phyloP scores from a whole-genome alignment of 2,329 filamentous ascomycete genomes.

The Colletotrichum siamense region DNA sequence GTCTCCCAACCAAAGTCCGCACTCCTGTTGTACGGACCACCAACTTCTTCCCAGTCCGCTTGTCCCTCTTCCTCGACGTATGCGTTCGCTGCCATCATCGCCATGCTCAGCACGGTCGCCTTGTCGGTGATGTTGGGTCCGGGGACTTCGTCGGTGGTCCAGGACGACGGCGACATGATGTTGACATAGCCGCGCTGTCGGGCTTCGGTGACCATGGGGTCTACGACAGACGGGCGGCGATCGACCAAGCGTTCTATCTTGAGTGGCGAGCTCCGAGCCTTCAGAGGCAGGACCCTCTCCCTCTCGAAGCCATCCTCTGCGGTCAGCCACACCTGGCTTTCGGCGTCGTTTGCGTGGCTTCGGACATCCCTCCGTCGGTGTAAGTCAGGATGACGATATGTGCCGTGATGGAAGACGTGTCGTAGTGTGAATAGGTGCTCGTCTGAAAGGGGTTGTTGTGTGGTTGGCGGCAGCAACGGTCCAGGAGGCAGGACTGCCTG shows the following conservation, averaged over 20 bases:
- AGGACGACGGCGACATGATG: conserved; percentile 74
- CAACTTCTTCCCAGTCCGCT: conserved; percentile 84
- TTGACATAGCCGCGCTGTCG: conserved; percentile 72
- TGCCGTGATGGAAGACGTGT: conserved; percentile 93
- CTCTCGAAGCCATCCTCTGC: conserved; percentile 62
- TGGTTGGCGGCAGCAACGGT: conserved; percentile 43
- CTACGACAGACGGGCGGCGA: conserved; percentile 76
- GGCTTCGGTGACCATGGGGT: conserved; percentile 77
- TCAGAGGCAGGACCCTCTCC: conserved; percentile 57
- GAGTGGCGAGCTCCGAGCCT: conserved; percentile 67
- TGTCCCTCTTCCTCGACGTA: conserved; percentile 78
- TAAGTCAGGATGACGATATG: conserved; percentile 76
- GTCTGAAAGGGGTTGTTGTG: conserved; percentile 50
- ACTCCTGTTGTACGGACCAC: conserved; percentile 81
- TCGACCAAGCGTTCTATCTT: conserved; percentile 84
- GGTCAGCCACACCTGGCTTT: conserved; percentile 62
- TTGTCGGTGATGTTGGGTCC: conserved; percentile 87
- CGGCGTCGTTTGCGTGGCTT: conserved; percentile 53
- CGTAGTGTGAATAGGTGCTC: conserved; percentile 73
- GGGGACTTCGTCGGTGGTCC: conserved; percentile 80
- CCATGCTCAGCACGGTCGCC: conserved; percentile 81
- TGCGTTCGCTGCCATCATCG: conserved; percentile 87
- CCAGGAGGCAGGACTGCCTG: conserved; percentile 48
- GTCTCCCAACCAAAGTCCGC: conserved; percentile 91
- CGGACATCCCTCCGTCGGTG: conserved; percentile 77